A percentile compares a stretch with the other conserved stretches of the same genome.
phyloP scores from a whole-genome alignment of 1,139 yeast genomes.

The Kodamaea arcana region DNA sequence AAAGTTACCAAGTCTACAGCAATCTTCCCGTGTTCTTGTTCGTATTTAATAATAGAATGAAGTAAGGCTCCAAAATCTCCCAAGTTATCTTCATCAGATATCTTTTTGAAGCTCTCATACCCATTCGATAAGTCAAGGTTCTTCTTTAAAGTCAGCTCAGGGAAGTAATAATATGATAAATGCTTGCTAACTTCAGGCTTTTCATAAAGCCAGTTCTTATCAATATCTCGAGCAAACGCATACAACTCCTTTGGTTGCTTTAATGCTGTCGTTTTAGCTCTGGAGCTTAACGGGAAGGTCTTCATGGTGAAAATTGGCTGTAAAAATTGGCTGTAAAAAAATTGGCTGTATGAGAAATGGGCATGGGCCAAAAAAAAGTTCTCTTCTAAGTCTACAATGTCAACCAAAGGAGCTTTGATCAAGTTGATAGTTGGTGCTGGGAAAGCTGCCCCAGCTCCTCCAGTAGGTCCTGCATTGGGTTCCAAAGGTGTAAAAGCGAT shows the following conservation, averaged over 20 bases:
- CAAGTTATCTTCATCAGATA: conserved; percentile 49
- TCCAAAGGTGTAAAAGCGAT: conserved; percentile 98
- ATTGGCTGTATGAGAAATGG: neutral
- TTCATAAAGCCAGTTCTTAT: conserved; percentile 40
- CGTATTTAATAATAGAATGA: conserved; percentile 51
- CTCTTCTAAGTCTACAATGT: conserved; percentile 16
- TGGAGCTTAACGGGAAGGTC: conserved; percentile 41
- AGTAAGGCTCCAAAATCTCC: conserved; percentile 61
- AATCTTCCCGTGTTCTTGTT: conserved; percentile 43
- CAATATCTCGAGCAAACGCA: conserved; percentile 53
- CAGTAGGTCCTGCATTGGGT: conserved; percentile 98
- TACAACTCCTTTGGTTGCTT: conserved; percentile 74
- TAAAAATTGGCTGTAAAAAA: neutral
- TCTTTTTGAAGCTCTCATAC: conserved; percentile 49
- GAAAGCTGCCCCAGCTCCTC: conserved; percentile 98
- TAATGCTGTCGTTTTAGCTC: conserved; percentile 52
- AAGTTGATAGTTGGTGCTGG: conserved; percentile 97
- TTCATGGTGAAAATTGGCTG: too few species aligned
- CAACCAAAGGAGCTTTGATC: conserved; percentile 50
- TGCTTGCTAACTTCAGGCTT: conserved; percentile 40
- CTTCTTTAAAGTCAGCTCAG: conserved; percentile 54
- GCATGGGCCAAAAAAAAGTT: too few species aligned
- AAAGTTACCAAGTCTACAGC: conserved; percentile 72
- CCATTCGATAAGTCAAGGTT: conserved; percentile 65
- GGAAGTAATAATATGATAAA: conserved; percentile 69